Base-by-base conservation (phyloP, 306 rosid species). In the Begonia peltatifolia region DNA sequence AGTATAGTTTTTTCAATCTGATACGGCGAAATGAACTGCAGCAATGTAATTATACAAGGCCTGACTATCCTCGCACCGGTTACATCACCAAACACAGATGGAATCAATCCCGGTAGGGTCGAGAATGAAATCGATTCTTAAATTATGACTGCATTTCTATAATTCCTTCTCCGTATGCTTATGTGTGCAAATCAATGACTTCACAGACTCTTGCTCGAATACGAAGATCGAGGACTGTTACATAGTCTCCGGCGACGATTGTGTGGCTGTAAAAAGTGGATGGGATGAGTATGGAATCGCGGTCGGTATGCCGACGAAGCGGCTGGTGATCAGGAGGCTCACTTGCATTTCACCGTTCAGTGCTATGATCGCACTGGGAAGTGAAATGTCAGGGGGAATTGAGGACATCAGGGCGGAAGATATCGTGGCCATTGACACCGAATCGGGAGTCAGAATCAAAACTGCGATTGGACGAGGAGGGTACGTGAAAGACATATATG, bases 351-450 rank as follows among this genome's bases (percentile, higher is more conserved):
- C 90, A 7, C 95, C 95, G 14, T 58, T 44, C 61, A 81, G 90
- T 60, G 95, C 95, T 23, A 70, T 79, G 56, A 84, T 84, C 38
- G 95, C 95, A 1, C 62, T 81, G 7, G 95, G 95, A 16, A 84
- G 95, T 54, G 95, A 84, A 54, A 84, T 81, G 92, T 79, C 95
- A 0, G 95, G 95, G 0, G 92, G 92, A 11, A 84, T 84, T 58
- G 77, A 81, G 49, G 90, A 79, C 53, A 87, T 81, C 3, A 75
- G 90, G 54, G 90, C 90, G 0, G 90, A 76, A 55, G 90, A 84
- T 64, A 78, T 84, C 55, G 53, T 72, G 14, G 82, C 90, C 56
- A 62, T 84, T 11, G 10, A 74, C 2, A 56, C 81, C 1, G 92
- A 84, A 64, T 84, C 95, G 9, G 92, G 80, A 5, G 63, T 84